Percentiles rank a stretch among this genome's conserved stretches.
phyloP scores from a whole-genome alignment of 768 basidiomycete species.

The Auricularia auricula-judae region DNA sequence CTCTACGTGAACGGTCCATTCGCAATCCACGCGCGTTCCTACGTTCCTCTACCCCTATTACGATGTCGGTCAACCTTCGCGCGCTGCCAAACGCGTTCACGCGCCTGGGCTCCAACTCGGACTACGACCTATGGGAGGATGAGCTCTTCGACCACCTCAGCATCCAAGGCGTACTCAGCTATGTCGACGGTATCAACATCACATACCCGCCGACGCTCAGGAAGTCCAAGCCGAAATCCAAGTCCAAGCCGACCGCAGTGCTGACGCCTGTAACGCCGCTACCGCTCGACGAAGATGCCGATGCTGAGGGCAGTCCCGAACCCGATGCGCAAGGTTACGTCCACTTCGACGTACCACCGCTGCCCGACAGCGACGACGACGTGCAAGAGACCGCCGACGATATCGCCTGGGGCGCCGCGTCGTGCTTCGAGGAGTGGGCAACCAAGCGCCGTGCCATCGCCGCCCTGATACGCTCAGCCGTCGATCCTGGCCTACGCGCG shows the following conservation, averaged over 20 bases:
- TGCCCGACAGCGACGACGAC: neutral
- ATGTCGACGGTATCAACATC: neutral
- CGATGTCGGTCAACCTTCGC: neutral
- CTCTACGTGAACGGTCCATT: neutral
- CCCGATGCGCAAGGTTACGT: no score
- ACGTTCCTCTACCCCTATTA: neutral
- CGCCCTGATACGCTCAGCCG: neutral
- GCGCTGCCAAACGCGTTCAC: neutral
- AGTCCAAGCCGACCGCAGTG: no score
- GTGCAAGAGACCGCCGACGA: neutral
- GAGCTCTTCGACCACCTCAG: neutral
- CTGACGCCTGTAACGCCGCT: no score
- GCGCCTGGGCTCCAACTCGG: neutral
- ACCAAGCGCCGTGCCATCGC: neutral
- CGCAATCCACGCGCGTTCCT: neutral
- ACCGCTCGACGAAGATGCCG: no score
- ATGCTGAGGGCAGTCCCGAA: no score
- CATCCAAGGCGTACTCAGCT: neutral
- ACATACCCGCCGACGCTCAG: neutral
- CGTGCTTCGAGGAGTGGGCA: neutral
- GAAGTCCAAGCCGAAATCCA: no score
- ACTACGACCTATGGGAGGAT: neutral
- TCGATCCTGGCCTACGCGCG: neutral
- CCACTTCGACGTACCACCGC: no score
- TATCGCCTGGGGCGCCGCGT: neutral